These are phyloP conservation scores for Penicillium brasilianum DNA, from an alignment of 2,329 filamentous ascomycete species.

Conservation along the genomic window DNA sequence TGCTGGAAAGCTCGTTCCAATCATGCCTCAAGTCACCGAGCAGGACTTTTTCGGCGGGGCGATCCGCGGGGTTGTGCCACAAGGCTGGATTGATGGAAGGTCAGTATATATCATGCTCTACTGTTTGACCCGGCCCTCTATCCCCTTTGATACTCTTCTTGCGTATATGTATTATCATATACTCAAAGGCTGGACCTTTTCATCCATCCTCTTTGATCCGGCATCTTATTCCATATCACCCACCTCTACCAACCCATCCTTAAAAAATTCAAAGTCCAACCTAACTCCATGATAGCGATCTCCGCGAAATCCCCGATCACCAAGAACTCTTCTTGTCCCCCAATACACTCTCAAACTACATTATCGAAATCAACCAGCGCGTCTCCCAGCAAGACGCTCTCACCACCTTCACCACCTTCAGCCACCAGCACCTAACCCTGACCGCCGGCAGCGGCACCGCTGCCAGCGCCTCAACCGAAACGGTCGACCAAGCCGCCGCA, in stretches of 20 bases:
- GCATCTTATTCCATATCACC: background rate
- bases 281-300: slow-evolving; percentile 32
- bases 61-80: slow-evolving; percentile 40
- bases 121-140: background rate
- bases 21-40: slow-evolving; percentile 34
- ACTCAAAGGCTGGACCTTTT: background rate
- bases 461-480: slow-evolving; percentile 57
- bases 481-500: slow-evolving; percentile 69
- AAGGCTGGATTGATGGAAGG: slow-evolving; percentile 46
- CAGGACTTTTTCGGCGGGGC: slow-evolving; percentile 44
- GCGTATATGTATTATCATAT: background rate
- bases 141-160: background rate
- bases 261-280: background rate
- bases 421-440: slow-evolving; percentile 26
- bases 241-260: too few species aligned
- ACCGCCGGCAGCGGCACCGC: slow-evolving; percentile 43
- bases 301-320: slow-evolving; percentile 58
- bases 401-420: slow-evolving; percentile 28
- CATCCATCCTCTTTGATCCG: background rate
- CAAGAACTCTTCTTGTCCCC: slow-evolving; percentile 91
- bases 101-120: slow-evolving; percentile 26
- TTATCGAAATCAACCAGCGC: slow-evolving; percentile 88
- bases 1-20: background rate
- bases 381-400: slow-evolving; percentile 54
- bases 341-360: slow-evolving; percentile 82